These are phyloP conservation scores for Annona cherimola DNA, from an alignment of 164 flowering plant genomes.

Conservation along the genomic window DNA sequence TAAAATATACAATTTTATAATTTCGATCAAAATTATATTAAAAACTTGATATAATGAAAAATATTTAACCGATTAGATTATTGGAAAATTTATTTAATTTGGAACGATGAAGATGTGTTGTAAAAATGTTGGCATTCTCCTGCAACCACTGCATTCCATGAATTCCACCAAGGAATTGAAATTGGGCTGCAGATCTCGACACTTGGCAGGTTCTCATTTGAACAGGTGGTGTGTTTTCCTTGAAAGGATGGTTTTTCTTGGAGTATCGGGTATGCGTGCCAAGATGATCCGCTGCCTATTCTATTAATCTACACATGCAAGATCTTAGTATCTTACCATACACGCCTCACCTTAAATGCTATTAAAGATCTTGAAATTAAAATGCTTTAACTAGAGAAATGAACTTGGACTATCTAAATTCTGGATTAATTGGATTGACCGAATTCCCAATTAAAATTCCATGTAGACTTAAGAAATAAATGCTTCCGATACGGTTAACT, in stretches of 20 bases:
- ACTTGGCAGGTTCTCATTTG: slow-evolving; percentile 20
- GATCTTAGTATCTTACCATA: too few species aligned
- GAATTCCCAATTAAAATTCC: too few species aligned
- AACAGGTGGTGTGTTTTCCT: slow-evolving; percentile 6
- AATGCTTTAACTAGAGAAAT: not conserved
- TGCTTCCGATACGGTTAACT: too few species aligned
- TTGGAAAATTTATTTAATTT: too few species aligned
- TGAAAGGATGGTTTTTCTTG: slow-evolving; percentile 2
- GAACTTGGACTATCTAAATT: not conserved
- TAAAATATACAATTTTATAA: too few species aligned
- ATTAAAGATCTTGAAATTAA: too few species aligned
- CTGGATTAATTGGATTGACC: too few species aligned
- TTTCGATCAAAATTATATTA: not conserved
- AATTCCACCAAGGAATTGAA: not conserved
- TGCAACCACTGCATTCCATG: not conserved
- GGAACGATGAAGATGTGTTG: not conserved
- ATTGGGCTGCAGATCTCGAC: slow-evolving; percentile 9
- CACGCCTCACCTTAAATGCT: too few species aligned
- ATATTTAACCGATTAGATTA: not conserved
- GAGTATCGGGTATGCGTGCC: not conserved
- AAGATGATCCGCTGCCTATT: not conserved
- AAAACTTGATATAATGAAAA: not conserved
- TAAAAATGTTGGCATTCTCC: not conserved
- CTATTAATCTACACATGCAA: not conserved
- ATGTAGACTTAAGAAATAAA: too few species aligned